Base-by-base conservation (phyloP, 2,329 filamentous ascomycete genomes). In the Zalaria sp. region DNA sequence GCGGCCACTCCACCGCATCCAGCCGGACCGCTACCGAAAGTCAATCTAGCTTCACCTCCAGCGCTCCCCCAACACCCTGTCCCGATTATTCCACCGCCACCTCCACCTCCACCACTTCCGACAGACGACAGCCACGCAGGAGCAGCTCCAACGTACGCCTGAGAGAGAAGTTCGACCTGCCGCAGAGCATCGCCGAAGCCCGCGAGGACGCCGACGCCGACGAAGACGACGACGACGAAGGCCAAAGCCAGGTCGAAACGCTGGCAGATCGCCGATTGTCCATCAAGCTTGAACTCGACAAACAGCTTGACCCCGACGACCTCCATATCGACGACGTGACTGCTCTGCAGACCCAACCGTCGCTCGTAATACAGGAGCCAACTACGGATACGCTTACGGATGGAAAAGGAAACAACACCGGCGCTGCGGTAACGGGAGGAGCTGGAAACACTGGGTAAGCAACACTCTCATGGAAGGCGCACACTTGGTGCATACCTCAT, bases 341-440 rank as follows among this genome's bases (percentile, higher is more conserved):
- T 42, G 4, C 38, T 5, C 9, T 10, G 18, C 18, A 39, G 37
- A 10, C 5, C 5, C 10, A 39, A 7, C 53, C 54, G n/a, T 43
- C 38, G 10, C 35, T 57, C 34, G 48, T 43, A 11, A 28, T 57
- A 6, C 43, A 57, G 46, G 46, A 49, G 34, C 50, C 55, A 5
- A 57, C 55, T n/a, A 53, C 55, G 6, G 41, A 49, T 29, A 27
- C 29, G 7, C n/a, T 37, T 2, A 29, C 38, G 25, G 37, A 37
- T 31, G 34, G 11, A 28, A 32, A 11, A 25, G 35, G 18, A 18
- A 18, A 18, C 18, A 18, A 18, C 18, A 18, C 18, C 18, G 18
- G 18, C 18, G 18, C 18, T 18, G 18, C 18, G 18, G 18, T 18
- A 18, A 18, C 18, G 18, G 18, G 18, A 18, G 18, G 18, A 18